Base-by-base conservation (phyloP, 768 basidiomycete genomes). In the Crucibulum laeve region DNA sequence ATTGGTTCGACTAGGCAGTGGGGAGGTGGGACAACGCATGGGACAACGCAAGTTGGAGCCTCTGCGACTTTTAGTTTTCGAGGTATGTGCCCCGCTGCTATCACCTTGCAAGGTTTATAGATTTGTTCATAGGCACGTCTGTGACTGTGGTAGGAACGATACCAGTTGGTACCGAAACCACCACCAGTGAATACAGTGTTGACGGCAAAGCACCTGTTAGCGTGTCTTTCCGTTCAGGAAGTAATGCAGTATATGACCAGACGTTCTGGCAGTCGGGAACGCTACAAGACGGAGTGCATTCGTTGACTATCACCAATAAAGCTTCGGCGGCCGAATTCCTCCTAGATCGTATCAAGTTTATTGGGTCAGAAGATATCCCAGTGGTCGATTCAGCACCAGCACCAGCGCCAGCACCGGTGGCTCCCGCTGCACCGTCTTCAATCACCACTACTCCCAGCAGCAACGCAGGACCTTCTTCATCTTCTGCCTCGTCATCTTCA, bases 1-100 rank as follows among this genome's bases (percentile, higher is more conserved):
- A 36, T 14, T 5, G 42, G 42, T 5, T 43, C 42, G 4, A 11
- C 42, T 6, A 28, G 42, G 5, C 42, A 43, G 19, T 43, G 33
- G 33, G n/a, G n/a, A n/a, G 22, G 36, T 6, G 5, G 5, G 11
- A 33, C 34, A 8, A 21, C 36, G 21, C 42, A 43, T 18, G 28
- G 18, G 17, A 43, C 42, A 13, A 5, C 33, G 18, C 42, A 43
- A 21, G 5, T 33, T 13, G 42, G 42, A 15, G 42, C 42, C 5
- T 8, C 42, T 28, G 43, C 37, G 7, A 39, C 34, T 8, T 45
- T 37, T 26, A 18, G 15, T 10, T 45, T 38, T 18, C 5, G 25
- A 14, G 43, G 43, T 45, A 26, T 26, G 34, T 25, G 5, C 19
- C 18, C n/a, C 11, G 15, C 7, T 22, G 6, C 4, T 19, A 10